A percentile compares a stretch with the other conserved stretches of the same genome.
Conservation (phyloP, 768 basidiomycete species). For the Calocera viscosa region DNA sequence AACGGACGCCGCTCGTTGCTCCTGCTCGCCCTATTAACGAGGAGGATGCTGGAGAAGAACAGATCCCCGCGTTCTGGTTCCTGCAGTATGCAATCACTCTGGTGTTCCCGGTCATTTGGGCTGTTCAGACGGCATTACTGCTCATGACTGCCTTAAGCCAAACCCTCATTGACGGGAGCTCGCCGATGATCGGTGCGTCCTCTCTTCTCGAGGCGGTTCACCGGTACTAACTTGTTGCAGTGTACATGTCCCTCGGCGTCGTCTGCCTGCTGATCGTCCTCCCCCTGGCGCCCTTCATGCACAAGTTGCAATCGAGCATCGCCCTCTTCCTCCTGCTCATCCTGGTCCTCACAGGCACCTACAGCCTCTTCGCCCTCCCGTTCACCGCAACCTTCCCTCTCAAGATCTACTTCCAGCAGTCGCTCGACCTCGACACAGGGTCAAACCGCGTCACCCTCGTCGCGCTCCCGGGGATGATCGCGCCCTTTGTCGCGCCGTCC, state of each 20-base stretch:
- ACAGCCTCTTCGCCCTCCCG: constrained; percentile 41
- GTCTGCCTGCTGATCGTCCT: constrained; percentile 41
- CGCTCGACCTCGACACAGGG: constrained; percentile 33
- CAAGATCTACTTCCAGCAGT: constrained; percentile 61
- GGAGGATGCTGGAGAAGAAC: constrained; percentile 16
- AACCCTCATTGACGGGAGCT: constrained; percentile 51
- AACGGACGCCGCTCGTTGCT: constrained; percentile 45
- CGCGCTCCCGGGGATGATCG: constrained; percentile 14
- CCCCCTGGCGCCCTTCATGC: constrained; percentile 52
- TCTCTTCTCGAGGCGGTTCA: constrained; percentile 8
- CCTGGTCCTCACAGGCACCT: constrained; percentile 34
- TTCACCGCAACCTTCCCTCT: constrained; percentile 50
- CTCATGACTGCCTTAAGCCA: constrained; percentile 40
- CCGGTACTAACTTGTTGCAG: constrained; percentile 24
- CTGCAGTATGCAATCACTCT: constrained; percentile 44
- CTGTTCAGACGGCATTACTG: constrained; percentile 40
- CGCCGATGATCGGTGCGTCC: constrained; percentile 37
- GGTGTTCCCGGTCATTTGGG: constrained; percentile 40
- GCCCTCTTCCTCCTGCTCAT: constrained; percentile 30
- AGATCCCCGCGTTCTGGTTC: constrained; percentile 42
- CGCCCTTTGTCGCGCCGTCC: not conserved
- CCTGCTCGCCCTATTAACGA: constrained; percentile 9
- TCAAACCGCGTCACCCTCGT: constrained; percentile 21
- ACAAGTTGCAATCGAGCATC: constrained; percentile 36
- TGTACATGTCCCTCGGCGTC: constrained; percentile 38